A percentile compares a stretch with the other conserved stretches of the same genome.
These are phyloP conservation scores for Aspergillus homomorphus DNA, from an alignment of 495 filamentous ascomycete genomes.

Conservation along the genomic window DNA sequence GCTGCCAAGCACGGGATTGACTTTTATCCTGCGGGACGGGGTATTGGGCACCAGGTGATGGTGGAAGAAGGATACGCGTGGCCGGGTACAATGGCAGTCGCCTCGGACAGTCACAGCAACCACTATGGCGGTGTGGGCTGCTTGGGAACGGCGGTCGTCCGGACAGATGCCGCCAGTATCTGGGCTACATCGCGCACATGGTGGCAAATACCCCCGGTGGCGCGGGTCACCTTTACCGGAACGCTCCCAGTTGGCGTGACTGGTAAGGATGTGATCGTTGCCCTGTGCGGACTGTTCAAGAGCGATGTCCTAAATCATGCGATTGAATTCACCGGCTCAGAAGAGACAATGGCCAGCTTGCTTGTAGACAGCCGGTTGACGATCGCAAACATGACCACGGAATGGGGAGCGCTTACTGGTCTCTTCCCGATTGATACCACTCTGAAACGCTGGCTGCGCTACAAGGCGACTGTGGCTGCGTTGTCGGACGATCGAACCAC, in stretches of 20 bases:
- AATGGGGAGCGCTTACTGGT: slow-evolving; percentile 84
- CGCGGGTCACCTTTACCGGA: slow-evolving; percentile 75
- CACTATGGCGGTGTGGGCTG: slow-evolving; percentile 85
- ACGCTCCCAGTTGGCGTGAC: slow-evolving; percentile 76
- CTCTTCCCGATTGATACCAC: slow-evolving; percentile 80
- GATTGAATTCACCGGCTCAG: slow-evolving; percentile 82
- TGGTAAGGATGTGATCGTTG: slow-evolving; percentile 93
- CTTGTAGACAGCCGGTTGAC: slow-evolving; percentile 75
- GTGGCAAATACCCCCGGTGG: slow-evolving; percentile 88
- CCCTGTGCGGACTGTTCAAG: slow-evolving; percentile 83
- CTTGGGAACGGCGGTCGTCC: slow-evolving; percentile 76
- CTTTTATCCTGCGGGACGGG: slow-evolving; percentile 79
- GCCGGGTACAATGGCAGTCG: slow-evolving; percentile 82
- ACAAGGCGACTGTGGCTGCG: slow-evolving; percentile 69
- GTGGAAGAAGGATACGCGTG: slow-evolving; percentile 78
- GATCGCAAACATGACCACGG: slow-evolving; percentile 93
- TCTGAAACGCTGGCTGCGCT: slow-evolving; percentile 71
- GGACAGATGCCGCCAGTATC: slow-evolving; percentile 83
- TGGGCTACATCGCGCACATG: slow-evolving; percentile 83
- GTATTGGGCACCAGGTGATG: slow-evolving; percentile 91
- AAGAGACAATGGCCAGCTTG: slow-evolving; percentile 72
- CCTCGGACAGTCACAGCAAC: slow-evolving; percentile 80
- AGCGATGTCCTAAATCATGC: slow-evolving; percentile 90
- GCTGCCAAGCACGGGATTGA: slow-evolving; percentile 75
- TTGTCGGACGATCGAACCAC: slow-evolving; percentile 46